Evolutionary conservation across 768 basidiomycete species (phyloP), one percentile per base, ranked within the genome.

Genomic region (Tulasnella sp.): DNA sequence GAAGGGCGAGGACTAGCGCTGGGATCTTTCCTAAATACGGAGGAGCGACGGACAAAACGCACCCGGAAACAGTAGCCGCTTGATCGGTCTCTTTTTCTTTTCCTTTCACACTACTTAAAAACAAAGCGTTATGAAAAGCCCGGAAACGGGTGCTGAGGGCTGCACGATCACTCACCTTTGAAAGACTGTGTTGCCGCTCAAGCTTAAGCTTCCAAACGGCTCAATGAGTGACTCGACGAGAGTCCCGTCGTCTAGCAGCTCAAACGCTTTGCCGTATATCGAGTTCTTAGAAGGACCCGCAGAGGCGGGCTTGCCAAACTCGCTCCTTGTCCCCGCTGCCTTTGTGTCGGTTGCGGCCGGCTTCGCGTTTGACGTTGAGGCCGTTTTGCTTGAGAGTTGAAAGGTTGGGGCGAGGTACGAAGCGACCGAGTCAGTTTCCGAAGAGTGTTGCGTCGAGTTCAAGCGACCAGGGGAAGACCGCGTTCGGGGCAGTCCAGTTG

Each of bases 171-270:
- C 54, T n/a, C n/a, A 54, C 54, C 54, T 54, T 54, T 54, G 9
- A 54, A 54, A n/a, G 54, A n/a, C 54, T n/a, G 24, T n/a, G 54
- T 50, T 22, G 2, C 24, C 54, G 12, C n/a, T 24, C 54, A 54
- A n/a, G 54, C 54, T 37, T 34, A 37, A 73, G 2, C 31, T 73
- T 34, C 72, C 72, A 73, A 72, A 72, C 24, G 69, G 48, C 11
- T n/a, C 54, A 54, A 54, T 54, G 54, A n/a, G 2, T 7, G 54
- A 54, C 42, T 73, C 72, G 8, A 73, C 34, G 37, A 73, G 72
- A 73, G 4, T 37, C 24, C 72, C 31, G 72, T 73, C 72, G 34
- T 37, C 72, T 37, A 73, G 72, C 24, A 73, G 72, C 72, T 73
- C 72, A 73, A 73, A 37, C 72, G 72, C 42, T 44, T 73, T 73